Evolutionary conservation across 1,139 yeast genomes (phyloP), one percentile per base, ranked within the genome.

Genomic region (Blastobotrys serpentis): DNA sequence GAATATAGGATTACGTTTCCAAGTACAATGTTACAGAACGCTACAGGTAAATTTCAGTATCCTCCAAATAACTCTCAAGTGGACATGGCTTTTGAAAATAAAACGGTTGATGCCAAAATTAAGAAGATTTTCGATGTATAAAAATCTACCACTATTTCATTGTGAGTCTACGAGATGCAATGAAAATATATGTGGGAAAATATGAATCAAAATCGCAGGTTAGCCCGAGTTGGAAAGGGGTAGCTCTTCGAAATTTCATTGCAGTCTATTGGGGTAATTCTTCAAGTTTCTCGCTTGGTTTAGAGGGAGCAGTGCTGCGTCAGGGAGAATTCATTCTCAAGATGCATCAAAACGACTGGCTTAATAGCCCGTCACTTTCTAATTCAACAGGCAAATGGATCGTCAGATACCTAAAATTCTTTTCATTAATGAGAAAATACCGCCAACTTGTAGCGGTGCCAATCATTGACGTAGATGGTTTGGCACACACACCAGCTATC

Each of bases 401-500:
- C 8, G 49, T 49, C 13, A 58, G 72, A 38, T 70, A 72, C 46
- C 44, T 50, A 4, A 55, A 66, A n/a, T 71, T 70, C 49, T 59
- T 69, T 43, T 45, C 51, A 4, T 34, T 71, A 16, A 48, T 70
- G 19, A 40, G 48, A n/a, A 38, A 49, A 8, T 36, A 49, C 19
- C 53, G 52, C 11, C 44, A 39, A 6, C 29, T 40, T n/a, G 54
- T 61, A 45, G 55, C 68, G 16, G 69, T 72, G 1, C 75, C 76
- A 0, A 69, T 75, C 0, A 56, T 71, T 44, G 75, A 72, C 46
- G 68, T 72, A 23, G 75, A 72, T 72, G 42, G 59, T 67, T 1
- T 71, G 75, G 75, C 74, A 69, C 48, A 71, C 75, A 3, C 74
- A 71, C 50, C 73, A 68, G 49, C 57, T 71, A 21, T 56, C 62